Conservation (phyloP, 805 yeast genomes). For the Grigorovia jiainica region DNA sequence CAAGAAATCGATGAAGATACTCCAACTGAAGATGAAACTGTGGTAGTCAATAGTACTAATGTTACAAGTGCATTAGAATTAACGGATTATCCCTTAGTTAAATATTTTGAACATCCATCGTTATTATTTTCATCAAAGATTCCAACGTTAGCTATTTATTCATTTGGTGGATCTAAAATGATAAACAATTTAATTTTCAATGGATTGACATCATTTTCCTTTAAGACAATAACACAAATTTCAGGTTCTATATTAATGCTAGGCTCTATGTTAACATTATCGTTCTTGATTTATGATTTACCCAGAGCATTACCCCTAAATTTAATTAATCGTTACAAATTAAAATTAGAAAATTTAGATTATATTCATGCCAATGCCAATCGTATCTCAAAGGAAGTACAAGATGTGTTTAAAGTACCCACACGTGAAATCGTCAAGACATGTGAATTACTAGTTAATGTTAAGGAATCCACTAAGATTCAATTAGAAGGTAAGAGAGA, state of each 20-base stretch:
- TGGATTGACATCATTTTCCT: slow-evolving; percentile 32
- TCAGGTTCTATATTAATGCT: slow-evolving; percentile 45
- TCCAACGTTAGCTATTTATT: slow-evolving; percentile 28
- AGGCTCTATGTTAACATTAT: slow-evolving; percentile 42
- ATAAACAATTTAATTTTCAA: slow-evolving; percentile 28
- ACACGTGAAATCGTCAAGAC: slow-evolving; percentile 55
- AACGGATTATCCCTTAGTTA: slow-evolving; percentile 14
- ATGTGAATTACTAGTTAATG: slow-evolving; percentile 22
- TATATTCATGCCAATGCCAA: slow-evolving; percentile 71
- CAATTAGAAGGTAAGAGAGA: slow-evolving; percentile 20
- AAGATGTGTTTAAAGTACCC: slow-evolving; percentile 74
- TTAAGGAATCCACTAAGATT: slow-evolving; percentile 17
- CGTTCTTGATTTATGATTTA: slow-evolving; percentile 66
- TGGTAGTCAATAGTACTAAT: neutral
- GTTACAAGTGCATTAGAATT: slow-evolving; percentile 13
- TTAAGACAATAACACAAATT: slow-evolving; percentile 34
- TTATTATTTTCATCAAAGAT: slow-evolving; percentile 27
- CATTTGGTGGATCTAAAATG: slow-evolving; percentile 33
- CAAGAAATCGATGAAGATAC: neutral
- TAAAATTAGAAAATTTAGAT: slow-evolving; percentile 55
- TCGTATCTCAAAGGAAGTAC: slow-evolving; percentile 72
- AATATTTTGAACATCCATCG: slow-evolving; percentile 27
- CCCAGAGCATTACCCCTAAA: slow-evolving; percentile 86
- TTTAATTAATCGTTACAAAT: slow-evolving; percentile 59
- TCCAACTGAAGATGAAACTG: neutral